Evolutionary conservation across 768 basidiomycete species (phyloP), one percentile per base, ranked within the genome.

Genomic region (Wakefieldia striispora): DNA sequence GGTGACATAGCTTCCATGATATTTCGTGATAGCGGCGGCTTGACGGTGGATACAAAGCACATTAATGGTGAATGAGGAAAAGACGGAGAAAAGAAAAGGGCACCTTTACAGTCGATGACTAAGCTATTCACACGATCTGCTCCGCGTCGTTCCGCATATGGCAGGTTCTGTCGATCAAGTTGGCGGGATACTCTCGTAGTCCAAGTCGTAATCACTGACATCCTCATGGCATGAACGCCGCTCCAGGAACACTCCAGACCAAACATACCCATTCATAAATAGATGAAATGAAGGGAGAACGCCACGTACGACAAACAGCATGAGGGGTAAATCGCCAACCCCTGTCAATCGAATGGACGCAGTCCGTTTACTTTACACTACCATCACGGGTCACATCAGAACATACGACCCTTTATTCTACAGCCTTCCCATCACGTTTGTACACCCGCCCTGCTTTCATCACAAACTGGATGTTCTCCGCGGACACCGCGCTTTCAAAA

Each of bases 381-480:
- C 31, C 6, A 29, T 29, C 29, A 26, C 26, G 8, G 9, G 6
- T 4, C 29, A n/a, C 6, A 13, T 29, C 29, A 34, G 20, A 21
- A 21, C 24, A 27, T 46, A 16, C 6, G 19, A 14, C 26, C 24
- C 33, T 33, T 53, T 50, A 43, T 38, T 54, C 51, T 16, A 60
- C 43, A 17, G 44, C 43, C 23, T 34, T 27, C 19, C 76, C 75
- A 33, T 70, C 67, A 39, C 55, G 58, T 57, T 79, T 76, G 50
- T 71, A 75, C 14, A 80, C 67, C 47, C 57, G 67, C 12, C 80
- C 83, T 1, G 68, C 75, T 55, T 83, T 84, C 81, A 83, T 81
- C 36, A 83, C 80, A 57, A 82, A 80, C 26, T 58, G 59, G 16
- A 84, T 74, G 24, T 68, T 69, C 26, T 69, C 67, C 44, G 79